Evolutionary conservation across 805 yeast species (phyloP).

Genomic region (Candida ovalis): DNA sequence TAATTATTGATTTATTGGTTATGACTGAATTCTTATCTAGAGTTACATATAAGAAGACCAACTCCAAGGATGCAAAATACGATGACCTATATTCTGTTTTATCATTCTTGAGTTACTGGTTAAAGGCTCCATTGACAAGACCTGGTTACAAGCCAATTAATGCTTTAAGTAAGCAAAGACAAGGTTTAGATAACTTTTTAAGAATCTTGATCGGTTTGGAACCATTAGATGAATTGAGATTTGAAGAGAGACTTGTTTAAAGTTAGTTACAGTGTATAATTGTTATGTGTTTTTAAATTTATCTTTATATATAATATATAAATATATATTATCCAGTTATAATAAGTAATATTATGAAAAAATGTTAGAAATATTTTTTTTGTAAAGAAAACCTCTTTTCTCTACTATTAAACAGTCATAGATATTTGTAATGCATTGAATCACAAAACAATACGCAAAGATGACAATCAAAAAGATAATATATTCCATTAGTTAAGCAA

Average conservation of each 20-base stretch:
- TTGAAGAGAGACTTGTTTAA: constrained; percentile 76
- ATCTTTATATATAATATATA: not conserved
- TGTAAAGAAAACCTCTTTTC: not conserved
- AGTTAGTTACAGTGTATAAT: not conserved
- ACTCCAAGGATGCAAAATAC: constrained; percentile 37
- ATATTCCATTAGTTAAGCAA: too few relatives aligned
- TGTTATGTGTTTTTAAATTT: not conserved
- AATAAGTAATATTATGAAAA: not conserved
- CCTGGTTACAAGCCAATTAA: constrained; percentile 88
- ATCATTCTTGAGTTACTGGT: constrained; percentile 88
- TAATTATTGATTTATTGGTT: constrained; percentile 85
- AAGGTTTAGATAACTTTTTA: constrained; percentile 86
- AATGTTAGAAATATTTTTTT: not conserved
- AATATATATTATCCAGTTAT: not conserved
- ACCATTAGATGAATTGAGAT: constrained; percentile 84
- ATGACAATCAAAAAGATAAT: not conserved
- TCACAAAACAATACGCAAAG: not conserved
- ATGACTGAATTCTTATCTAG: constrained; percentile 89
- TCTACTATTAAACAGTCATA: not conserved
- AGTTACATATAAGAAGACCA: constrained; percentile 67
- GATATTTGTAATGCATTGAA: not conserved
- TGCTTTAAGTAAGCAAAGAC: constrained; percentile 92
- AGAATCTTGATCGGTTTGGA: constrained; percentile 89
- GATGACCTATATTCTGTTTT: constrained; percentile 78
- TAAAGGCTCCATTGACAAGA: constrained; percentile 92